These are phyloP conservation scores for Trichopus zeylanicus DNA, from an alignment of 116 monocot species.

Conservation along the genomic window DNA sequence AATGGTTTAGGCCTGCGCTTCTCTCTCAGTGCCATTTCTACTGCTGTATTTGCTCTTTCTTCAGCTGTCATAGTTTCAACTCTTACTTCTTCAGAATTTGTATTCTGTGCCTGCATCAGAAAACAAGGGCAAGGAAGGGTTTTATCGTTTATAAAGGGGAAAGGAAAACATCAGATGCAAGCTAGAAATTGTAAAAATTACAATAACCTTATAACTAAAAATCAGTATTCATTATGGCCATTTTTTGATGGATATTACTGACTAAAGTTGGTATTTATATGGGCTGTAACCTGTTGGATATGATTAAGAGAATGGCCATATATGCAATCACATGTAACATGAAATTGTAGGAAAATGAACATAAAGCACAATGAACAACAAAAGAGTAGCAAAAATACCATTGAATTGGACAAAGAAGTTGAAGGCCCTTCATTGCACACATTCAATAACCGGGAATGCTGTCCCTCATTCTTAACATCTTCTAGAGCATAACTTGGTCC, in stretches of 20 bases:
- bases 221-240: too few species aligned
- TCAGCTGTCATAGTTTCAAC: background rate
- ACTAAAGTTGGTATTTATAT: too few species aligned
- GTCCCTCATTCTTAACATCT: background rate
- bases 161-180: background rate
- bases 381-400: background rate
- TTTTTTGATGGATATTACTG: too few species aligned
- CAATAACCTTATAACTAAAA: too few species aligned
- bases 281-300: too few species aligned
- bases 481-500: background rate
- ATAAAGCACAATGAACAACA: background rate
- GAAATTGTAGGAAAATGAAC: background rate
- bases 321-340: too few species aligned
- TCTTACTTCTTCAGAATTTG: background rate
- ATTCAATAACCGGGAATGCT: conserved; percentile 2
- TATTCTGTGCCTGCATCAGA: conserved; percentile 3
- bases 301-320: too few species aligned
- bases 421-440: background rate
- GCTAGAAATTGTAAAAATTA: background rate
- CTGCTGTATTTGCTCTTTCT: background rate
- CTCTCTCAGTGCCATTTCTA: background rate
- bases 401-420: conserved; percentile 4
- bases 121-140: too few species aligned
- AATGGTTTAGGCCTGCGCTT: conserved; percentile 3
- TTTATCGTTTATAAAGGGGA: background rate